Base-by-base conservation (phyloP, 345 rosid genomes). In the Brassica cretica region DNA sequence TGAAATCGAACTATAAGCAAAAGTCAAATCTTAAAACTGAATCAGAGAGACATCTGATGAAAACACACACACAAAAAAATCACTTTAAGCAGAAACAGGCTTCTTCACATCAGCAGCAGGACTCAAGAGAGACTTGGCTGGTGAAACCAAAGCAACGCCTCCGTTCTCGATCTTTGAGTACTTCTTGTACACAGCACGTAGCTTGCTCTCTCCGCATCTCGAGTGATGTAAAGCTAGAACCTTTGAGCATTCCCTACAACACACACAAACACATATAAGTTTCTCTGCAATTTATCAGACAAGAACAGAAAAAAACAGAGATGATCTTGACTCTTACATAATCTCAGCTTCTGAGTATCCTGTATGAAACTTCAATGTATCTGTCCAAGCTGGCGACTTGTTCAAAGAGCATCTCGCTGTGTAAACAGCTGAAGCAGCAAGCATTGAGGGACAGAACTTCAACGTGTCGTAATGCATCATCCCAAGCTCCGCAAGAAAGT, bases 381-480 rank as follows among this genome's bases (percentile, higher is more conserved):
- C 87, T 12, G 82, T 90, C 98, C 98, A 94, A 56, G 79, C 66
- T 2, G 98, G 96, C n/a, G 66, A 76, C 78, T 80, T 86, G 29
- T 79, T 84, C 29, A 94, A 76, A 12, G 94, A 85, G 80, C 91
- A 86, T 27, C 94, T 86, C 9, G 98, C 96, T n/a, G 91, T 93
- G 86, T 89, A 94, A 15, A 94, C 97, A 30, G 94, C 97, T 2
- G 97, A 89, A 58, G 98, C 94, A 73, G 98, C 97, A 11, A 94
- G 73, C 86, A 87, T 59, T 0, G 98, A 90, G 3, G 97, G 91
- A 53, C 86, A 77, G 64, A 84, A 86, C 76, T 16, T 24, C 27
- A 81, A 61, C 0, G 89, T 78, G 3, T 82, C 84, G 53, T 94
- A 94, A 30, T 92, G 89, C 88, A 88, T 84, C 81, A 88, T 65